Conservation (phyloP, 768 basidiomycete genomes). For the Mycena haematopus region DNA sequence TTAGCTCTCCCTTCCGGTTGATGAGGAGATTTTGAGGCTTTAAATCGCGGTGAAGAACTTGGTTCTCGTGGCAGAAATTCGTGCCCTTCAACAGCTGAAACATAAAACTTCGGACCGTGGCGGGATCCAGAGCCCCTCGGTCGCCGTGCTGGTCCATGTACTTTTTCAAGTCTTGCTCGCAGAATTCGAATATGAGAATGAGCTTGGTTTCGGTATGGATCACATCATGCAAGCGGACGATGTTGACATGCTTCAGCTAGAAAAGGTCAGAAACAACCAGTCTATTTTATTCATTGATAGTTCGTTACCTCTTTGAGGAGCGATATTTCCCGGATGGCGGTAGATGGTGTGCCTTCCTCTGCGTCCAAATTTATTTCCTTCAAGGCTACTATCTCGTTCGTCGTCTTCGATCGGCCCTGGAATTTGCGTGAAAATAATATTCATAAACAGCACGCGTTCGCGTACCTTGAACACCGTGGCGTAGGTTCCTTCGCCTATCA, state of each 20-base stretch:
- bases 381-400: slow-evolving; percentile 97
- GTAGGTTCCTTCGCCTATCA: slow-evolving; percentile 89
- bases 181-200: slow-evolving; percentile 93
- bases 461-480: slow-evolving; percentile 96
- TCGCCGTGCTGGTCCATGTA: slow-evolving; percentile 99
- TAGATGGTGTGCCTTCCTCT: slow-evolving; percentile 98
- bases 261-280: no score
- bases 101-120: slow-evolving; percentile 96
- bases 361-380: slow-evolving; percentile 99
- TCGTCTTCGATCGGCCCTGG: slow-evolving; percentile 92
- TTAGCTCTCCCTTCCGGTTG: slow-evolving; percentile 95
- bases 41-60: slow-evolving; percentile 95
- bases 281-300: no score
- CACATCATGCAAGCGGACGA: slow-evolving; percentile 97
- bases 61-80: slow-evolving; percentile 98
- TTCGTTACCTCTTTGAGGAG: slow-evolving; percentile 99
- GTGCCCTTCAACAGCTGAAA: slow-evolving; percentile 97
- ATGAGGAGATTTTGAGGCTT: slow-evolving; percentile 99
- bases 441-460: not conserved
- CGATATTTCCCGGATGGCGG: slow-evolving; percentile 98
- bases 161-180: slow-evolving; percentile 97
- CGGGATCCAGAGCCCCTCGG: slow-evolving; percentile 89
- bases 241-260: slow-evolving; percentile 88
- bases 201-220: slow-evolving; percentile 96
- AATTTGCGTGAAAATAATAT: not conserved